Evolutionary conservation across 1,139 yeast species (phyloP), one percentile per base, ranked within the genome.

Genomic region (Zygosaccharomyces pseudobailii): DNA sequence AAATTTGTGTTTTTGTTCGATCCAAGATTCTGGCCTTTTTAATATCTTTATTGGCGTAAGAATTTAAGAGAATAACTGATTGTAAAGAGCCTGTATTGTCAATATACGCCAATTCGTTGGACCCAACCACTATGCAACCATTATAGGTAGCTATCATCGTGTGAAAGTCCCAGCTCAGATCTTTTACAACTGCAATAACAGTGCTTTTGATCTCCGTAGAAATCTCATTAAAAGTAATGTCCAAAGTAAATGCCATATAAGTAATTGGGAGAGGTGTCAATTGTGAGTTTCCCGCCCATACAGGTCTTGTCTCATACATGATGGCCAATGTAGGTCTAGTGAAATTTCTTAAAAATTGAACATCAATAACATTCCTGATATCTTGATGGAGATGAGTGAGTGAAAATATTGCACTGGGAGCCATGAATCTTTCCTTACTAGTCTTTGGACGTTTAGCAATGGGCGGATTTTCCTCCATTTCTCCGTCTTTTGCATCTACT

Each of bases 261-360:
- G 56, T 50, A 10, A 62, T 55, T 6, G 67, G 61, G 27, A 47
- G 46, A n/a, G 55, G 51, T 7, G 48, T 48, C 24, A 58, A 36
- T 38, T 56, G 54, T 13, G 53, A 48, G 49, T 77, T 74, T 0
- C 95, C 95, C 0, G 94, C 81, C 94, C 96, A 87, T 0, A 88
- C 79, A 25, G 79, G 73, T 6, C 73, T 69, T 31, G 82, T 79
- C 53, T 81, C 81, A 50, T 81, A 83, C 36, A 87, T 63, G 8
- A 89, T 71, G 0, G 88, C 95, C 32, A 89, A 61, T 0, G 96
- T 87, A 0, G 96, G 95, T 52, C 83, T 90, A 49, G 84, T 70
- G 61, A 86, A 89, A 47, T 84, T 84, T 58, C 80, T 67, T 43
- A 89, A 69, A 60, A 84, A 88, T 45, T 79, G 80, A 58, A 84